These are phyloP conservation scores for Cryptococcus sp. DNA, from an alignment of 1,284 basidiomycete species.

Conservation along the genomic window DNA sequence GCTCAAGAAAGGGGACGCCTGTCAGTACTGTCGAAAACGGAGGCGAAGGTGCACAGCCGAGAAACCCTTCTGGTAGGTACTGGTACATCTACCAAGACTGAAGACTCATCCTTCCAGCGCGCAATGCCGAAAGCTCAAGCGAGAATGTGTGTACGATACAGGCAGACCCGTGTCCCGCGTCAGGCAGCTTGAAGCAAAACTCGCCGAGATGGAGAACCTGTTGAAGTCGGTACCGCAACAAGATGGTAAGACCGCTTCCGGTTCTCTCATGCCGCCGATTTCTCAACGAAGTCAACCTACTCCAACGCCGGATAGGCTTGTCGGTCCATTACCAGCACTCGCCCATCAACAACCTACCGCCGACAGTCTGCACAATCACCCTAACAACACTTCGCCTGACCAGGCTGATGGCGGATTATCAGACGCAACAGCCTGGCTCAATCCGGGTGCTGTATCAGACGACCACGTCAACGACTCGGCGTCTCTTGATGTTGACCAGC, in stretches of 20 bases:
- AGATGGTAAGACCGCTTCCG: too few relatives aligned
- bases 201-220: conserved; percentile 41
- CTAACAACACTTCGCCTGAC: too few relatives aligned
- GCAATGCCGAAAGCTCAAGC: conserved; percentile 39
- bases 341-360: too few relatives aligned
- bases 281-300: background rate
- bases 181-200: conserved; percentile 47
- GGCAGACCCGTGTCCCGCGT: conserved; percentile 46
- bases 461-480: too few relatives aligned
- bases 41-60: conserved; percentile 45
- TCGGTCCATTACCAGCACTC: too few relatives aligned
- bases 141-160: conserved; percentile 47
- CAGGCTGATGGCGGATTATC: too few relatives aligned
- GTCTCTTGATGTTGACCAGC: too few relatives aligned
- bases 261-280: background rate
- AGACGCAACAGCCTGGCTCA: too few relatives aligned
- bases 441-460: too few relatives aligned
- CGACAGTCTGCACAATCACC: too few relatives aligned
- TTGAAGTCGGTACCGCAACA: conserved; percentile 9
- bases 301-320: too few relatives aligned
- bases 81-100: too few relatives aligned
- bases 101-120: conserved; percentile 12
- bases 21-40: conserved; percentile 49
- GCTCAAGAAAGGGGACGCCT: conserved; percentile 47
- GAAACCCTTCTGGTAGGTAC: conserved; percentile 37